Evolutionary conservation across 2,329 filamentous ascomycete species (phyloP), one percentile per base, ranked within the genome.

Genomic region (Stagonosporopsis vannaccii): DNA sequence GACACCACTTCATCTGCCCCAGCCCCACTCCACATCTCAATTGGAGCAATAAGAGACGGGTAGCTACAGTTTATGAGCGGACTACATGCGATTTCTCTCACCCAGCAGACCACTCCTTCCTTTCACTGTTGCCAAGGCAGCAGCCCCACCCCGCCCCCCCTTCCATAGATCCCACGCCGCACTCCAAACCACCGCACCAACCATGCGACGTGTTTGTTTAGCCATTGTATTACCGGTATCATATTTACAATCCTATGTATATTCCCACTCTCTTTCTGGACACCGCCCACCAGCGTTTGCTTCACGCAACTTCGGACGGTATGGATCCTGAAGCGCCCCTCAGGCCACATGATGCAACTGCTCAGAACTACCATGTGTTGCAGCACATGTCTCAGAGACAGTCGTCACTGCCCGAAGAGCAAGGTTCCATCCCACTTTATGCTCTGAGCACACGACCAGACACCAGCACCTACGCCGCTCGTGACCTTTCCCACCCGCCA

Each of bases 61-160:
- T 26, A 56, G 8, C 41, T 30, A 42, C 53, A 20, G 15, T n/a
- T 9, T 6, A n/a, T 19, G 0, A 9, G 28, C 19, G n/a, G 9
- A 20, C 22, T 23, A 13, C 35, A 35, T 19, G 12, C 35, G 44
- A 4, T 44, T 26, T 32, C 53, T 37, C 44, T 48, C 43, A 44
- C 54, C 39, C 47, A 2, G 43, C 32, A 51, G 47, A 44, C 48
- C 30, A 37, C 54, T 39, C 37, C 37, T 52, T 56, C 42, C 30
- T 30, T 51, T 51, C 53, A 56, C 53, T 42, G 7, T 15, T 25
- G 52, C 46, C 41, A 50, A 51, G 46, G 53, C 47, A 56, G 22
- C 47, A 32, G 12, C 32, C 35, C 6, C 17, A 35, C 11, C 36
- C 19, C 19, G 12, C 22, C n/a, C n/a, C 28, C 12, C 40, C 25